phyloP scores from a whole-genome alignment of 257 asterid genomes.

The Solanum dulcamara region DNA sequence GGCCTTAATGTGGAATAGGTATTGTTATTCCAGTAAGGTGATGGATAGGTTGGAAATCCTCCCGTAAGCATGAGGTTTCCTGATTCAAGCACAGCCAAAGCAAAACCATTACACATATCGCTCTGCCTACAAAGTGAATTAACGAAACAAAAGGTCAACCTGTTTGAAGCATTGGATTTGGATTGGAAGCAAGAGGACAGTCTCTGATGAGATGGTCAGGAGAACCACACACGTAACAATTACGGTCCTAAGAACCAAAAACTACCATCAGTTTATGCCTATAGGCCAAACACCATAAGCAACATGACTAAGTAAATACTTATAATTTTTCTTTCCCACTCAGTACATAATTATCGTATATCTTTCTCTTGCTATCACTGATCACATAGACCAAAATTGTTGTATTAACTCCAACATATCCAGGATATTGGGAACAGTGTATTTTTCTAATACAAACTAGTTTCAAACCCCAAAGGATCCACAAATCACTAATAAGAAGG shows the following conservation, averaged over 20 bases:
- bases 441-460: background rate
- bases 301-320: background rate
- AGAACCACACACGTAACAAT: conserved; percentile 77
- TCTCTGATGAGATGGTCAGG: conserved; percentile 78
- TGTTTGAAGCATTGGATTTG: conserved; percentile 45
- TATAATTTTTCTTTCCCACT: background rate
- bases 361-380: background rate
- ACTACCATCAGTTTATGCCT: background rate
- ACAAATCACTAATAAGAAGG: background rate
- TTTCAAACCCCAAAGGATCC: background rate
- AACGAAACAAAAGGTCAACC: conserved; percentile 25
- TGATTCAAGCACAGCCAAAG: background rate
- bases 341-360: background rate
- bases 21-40: conserved; percentile 59
- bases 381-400: background rate
- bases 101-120: background rate
- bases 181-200: conserved; percentile 46
- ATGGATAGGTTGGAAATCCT: conserved; percentile 47
- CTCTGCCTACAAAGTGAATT: background rate
- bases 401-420: background rate
- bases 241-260: conserved; percentile 12
- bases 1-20: conserved; percentile 35
- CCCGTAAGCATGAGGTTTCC: conserved; percentile 51
- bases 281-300: background rate
- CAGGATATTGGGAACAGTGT: background rate